Conservation (phyloP, 106 monocot species). For the Gastrodia elata region DNA sequence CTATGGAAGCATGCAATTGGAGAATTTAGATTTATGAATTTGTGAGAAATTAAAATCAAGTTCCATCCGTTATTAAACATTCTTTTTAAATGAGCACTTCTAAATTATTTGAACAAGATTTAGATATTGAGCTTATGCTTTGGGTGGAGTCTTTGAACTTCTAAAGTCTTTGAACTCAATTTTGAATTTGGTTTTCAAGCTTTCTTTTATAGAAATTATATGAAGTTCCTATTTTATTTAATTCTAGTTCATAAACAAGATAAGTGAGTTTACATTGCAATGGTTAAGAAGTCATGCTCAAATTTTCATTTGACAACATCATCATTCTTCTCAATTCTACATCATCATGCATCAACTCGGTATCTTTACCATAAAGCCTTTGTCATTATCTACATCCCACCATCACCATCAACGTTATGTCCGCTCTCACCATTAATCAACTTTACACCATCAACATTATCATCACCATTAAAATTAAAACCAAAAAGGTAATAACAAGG, state of each 20-base stretch:
- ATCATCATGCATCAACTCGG: too few relatives aligned
- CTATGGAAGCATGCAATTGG: not conserved
- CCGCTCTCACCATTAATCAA: too few relatives aligned
- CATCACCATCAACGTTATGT: too few relatives aligned
- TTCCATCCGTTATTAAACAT: not conserved
- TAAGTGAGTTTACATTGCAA: not conserved
- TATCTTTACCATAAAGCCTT: too few relatives aligned
- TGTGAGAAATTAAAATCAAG: not conserved
- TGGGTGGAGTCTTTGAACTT: not conserved
- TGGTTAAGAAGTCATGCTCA: not conserved
- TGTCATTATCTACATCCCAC: too few relatives aligned
- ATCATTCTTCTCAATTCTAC: too few relatives aligned
- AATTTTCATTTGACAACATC: not conserved
- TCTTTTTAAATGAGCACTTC: not conserved
- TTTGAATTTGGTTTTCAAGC: not conserved
- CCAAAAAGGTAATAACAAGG: too few relatives aligned
- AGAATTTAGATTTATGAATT: not conserved
- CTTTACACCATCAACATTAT: too few relatives aligned
- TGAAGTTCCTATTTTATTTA: not conserved
- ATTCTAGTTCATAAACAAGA: not conserved
- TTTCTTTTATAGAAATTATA: not conserved
- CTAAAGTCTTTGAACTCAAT: not conserved
- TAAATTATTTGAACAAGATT: not conserved
- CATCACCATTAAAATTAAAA: too few relatives aligned
- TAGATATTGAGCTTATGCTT: not conserved